These are phyloP conservation scores for Sporobolus alterniflorus DNA, from an alignment of 202 grass and related monocot species.

Conservation along the genomic window DNA sequence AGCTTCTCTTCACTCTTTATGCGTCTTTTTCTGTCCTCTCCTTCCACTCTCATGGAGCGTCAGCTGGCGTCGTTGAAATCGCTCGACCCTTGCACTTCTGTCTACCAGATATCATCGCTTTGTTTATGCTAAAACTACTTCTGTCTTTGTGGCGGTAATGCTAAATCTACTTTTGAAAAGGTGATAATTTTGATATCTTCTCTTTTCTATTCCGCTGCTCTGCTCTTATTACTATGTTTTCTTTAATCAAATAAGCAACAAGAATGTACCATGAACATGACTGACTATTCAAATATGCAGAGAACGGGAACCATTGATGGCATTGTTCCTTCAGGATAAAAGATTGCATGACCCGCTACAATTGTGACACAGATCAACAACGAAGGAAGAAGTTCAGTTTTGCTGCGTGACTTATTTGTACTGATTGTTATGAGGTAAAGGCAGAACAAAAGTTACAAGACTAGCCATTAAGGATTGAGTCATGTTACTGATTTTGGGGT, in stretches of 20 bases:
- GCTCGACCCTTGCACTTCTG: too few species aligned
- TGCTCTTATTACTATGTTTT: neutral
- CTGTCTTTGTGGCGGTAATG: too few species aligned
- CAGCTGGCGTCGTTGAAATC: too few species aligned
- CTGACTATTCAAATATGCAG: conserved; percentile 35
- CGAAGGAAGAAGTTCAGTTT: conserved; percentile 94
- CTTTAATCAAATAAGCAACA: neutral
- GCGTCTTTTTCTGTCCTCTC: too few species aligned
- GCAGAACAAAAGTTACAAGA: neutral
- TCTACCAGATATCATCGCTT: too few species aligned
- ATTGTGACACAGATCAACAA: conserved; percentile 83
- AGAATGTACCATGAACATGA: neutral
- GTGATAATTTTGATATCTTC: neutral
- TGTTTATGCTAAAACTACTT: too few species aligned
- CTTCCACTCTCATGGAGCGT: too few species aligned
- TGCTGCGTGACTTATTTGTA: conserved; percentile 90
- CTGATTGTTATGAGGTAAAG: conserved; percentile 95
- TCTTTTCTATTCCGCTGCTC: neutral
- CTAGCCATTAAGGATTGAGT: neutral
- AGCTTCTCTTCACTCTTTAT: too few species aligned
- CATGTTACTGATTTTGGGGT: neutral
- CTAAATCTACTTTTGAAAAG: too few species aligned
- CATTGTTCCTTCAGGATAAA: conserved; percentile 85
- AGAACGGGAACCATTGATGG: conserved; percentile 95
- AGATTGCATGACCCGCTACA: conserved; percentile 95